Evolutionary conservation across 148 eudicot species (phyloP), one percentile per base, ranked within the genome.

Genomic region (Fagopyrum tataricum): DNA sequence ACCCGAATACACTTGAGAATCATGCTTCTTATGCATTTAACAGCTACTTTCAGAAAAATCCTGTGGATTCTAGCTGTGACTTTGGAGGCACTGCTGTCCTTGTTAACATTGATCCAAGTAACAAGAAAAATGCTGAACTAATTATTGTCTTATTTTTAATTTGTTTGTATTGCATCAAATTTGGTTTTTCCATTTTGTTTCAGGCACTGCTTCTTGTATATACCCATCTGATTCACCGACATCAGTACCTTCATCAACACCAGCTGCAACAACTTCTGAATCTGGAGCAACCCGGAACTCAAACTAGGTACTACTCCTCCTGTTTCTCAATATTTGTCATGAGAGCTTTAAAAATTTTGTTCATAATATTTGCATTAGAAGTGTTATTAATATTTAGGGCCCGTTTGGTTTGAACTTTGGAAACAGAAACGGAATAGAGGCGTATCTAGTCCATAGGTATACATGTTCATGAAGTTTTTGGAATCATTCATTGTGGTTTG

Each of bases 1-100:
- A 84, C 78, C 98, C 98, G 1, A 79, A 75, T 53, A 85, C 84
- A 31, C 79, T 93, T 53, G 79, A 82, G 47, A 84, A 85, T 68
- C 98, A 93, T 71, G 97, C 98, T 9, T 93, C 98, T 4, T 87
- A 73, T 76, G 98, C 98, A 2, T 93, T 93, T 58, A 93, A 93
- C 71, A 87, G 83, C 74, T 91, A 91, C 71, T 93, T 79, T 72
- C 95, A 89, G 78, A 90, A 80, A 77, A 93, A 89, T 44, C 95
- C 97, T 7, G 78, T 43, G 2, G 78, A 81, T 56, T 75, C 92
- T 6, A 93, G 97, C 79, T 93, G 98, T 74, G 92, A 89, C 61
- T 93, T 93, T 81, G 95, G 91, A 8, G 98, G 98, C 13, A 64
- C 81, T 76, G 98, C 92, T 20, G 46, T 62, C 62, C 39, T 85